Conservation (phyloP, 495 filamentous ascomycete genomes). For the Xylaria curta region DNA sequence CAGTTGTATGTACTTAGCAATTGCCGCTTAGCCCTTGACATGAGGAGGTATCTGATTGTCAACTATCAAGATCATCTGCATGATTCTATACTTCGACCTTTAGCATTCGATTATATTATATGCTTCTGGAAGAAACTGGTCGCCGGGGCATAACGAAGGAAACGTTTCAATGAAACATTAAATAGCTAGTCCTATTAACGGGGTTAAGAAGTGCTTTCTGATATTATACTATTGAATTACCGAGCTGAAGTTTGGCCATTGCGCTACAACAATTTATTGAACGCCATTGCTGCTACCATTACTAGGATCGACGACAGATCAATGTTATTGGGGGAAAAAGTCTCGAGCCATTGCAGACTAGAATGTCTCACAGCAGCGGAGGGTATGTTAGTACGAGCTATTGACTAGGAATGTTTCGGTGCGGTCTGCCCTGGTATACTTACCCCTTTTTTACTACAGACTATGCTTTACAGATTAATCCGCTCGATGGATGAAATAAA, state of each 20-base stretch:
- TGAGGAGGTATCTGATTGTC: not conserved
- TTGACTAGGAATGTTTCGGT: not conserved
- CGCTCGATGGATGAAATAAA: not conserved
- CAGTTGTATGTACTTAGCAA: not conserved
- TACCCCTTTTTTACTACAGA: not conserved
- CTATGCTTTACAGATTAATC: not conserved
- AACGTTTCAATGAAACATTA: not conserved
- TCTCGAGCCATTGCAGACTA: not conserved
- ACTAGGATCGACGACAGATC: constrained; percentile 8
- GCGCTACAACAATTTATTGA: constrained; percentile 1
- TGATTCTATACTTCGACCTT: not conserved
- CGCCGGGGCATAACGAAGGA: not conserved
- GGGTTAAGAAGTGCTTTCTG: not conserved
- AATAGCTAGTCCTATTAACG: not conserved
- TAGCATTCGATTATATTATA: not conserved
- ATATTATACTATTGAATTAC: not conserved
- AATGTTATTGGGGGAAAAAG: not conserved
- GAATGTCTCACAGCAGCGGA: not conserved
- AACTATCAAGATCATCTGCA: not conserved
- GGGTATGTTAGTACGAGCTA: not conserved
- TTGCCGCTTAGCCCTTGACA: not conserved
- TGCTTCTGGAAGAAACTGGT: not conserved
- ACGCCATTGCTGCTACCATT: constrained; percentile 13
- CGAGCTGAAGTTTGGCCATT: constrained; percentile 13
- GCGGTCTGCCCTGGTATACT: not conserved